phyloP scores from a whole-genome alignment of 176 grass and related monocot species.

The Ensete glaucum region DNA sequence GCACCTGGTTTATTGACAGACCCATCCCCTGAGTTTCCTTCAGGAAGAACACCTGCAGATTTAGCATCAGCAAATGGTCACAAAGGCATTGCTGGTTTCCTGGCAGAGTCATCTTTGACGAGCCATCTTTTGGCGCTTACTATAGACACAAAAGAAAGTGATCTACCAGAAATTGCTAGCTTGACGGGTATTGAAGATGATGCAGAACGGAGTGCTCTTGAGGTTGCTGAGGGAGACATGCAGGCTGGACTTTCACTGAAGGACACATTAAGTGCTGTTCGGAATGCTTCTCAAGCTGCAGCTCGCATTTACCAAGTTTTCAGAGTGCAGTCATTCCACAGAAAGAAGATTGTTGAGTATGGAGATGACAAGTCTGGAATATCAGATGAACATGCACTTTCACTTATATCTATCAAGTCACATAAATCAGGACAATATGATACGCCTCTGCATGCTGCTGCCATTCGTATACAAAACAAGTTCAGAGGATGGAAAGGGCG shows the following conservation, averaged over 20 bases:
- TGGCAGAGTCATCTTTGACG: slow-evolving; percentile 94
- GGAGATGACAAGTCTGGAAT: slow-evolving; percentile 70
- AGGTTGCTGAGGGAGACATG: slow-evolving; percentile 34
- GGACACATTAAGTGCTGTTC: slow-evolving; percentile 82
- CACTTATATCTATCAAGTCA: slow-evolving; percentile 66
- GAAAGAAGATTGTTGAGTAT: slow-evolving; percentile 82
- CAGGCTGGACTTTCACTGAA: slow-evolving; percentile 54
- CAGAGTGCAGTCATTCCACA: slow-evolving; percentile 88
- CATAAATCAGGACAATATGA: slow-evolving; percentile 54
- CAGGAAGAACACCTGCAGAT: slow-evolving; percentile 91
- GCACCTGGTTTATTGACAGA: slow-evolving; percentile 75
- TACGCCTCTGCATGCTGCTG: slow-evolving; percentile 56
- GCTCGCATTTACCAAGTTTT: slow-evolving; percentile 98
- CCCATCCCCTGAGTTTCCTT: slow-evolving; percentile 66
- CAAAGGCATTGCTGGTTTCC: slow-evolving; percentile 93
- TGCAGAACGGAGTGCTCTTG: slow-evolving; percentile 29
- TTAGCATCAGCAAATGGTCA: slow-evolving; percentile 91
- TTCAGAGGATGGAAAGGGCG: slow-evolving; percentile 98
- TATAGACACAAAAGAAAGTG: slow-evolving; percentile 51
- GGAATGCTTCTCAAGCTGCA: slow-evolving; percentile 93
- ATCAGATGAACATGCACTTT: slow-evolving; percentile 69
- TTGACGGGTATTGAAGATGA: slow-evolving; percentile 24
- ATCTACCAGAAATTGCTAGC: slow-evolving; percentile 36
- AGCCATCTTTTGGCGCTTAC: slow-evolving; percentile 73
- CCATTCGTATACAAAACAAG: slow-evolving; percentile 93